Percentiles rank a stretch among this genome's conserved stretches.
phyloP scores from a whole-genome alignment of 2,329 filamentous ascomycete genomes.

The Dissoconium aciculare region DNA sequence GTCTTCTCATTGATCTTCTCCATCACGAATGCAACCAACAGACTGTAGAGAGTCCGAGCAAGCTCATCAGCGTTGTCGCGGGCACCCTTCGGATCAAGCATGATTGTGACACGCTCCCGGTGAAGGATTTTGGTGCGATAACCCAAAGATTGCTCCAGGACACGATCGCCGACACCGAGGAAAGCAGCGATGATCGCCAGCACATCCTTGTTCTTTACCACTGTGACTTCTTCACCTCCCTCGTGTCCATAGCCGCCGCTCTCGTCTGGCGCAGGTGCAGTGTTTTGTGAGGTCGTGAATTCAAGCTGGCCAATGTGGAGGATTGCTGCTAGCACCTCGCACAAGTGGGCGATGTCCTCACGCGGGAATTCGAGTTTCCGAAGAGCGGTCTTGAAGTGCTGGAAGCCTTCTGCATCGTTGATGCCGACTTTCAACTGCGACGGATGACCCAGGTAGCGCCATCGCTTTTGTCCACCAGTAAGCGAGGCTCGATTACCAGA shows the following conservation, averaged over 20 bases:
- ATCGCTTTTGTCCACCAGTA: constrained; percentile 55
- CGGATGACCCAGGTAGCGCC: constrained; percentile 91
- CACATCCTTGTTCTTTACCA: constrained; percentile 86
- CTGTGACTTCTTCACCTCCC: constrained; percentile 69
- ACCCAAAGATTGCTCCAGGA: constrained; percentile 75
- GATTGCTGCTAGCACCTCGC: constrained; percentile 83
- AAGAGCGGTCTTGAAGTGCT: constrained; percentile 91
- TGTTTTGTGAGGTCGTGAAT: constrained; percentile 69
- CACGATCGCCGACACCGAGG: constrained; percentile 64
- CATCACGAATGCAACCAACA: constrained; percentile 85
- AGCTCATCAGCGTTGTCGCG: constrained; percentile 87
- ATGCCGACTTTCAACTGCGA: constrained; percentile 95
- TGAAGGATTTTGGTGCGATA: constrained; percentile 97
- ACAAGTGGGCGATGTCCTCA: constrained; percentile 89
- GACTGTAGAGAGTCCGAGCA: constrained; percentile 79
- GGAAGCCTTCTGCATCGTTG: constrained; percentile 89
- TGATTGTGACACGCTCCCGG: constrained; percentile 92
- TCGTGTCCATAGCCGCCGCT: constrained; percentile 95
- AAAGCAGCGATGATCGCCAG: constrained; percentile 83
- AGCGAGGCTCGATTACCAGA: constrained; percentile 40
- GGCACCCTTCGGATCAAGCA: constrained; percentile 86
- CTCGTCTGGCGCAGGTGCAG: constrained; percentile 67
- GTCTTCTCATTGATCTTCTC: constrained; percentile 83
- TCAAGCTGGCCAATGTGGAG: constrained; percentile 97
- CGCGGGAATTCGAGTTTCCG: constrained; percentile 88